These are phyloP conservation scores for Aureobasidium sp. DNA, from an alignment of 2,329 filamentous ascomycete species.

Conservation along the genomic window DNA sequence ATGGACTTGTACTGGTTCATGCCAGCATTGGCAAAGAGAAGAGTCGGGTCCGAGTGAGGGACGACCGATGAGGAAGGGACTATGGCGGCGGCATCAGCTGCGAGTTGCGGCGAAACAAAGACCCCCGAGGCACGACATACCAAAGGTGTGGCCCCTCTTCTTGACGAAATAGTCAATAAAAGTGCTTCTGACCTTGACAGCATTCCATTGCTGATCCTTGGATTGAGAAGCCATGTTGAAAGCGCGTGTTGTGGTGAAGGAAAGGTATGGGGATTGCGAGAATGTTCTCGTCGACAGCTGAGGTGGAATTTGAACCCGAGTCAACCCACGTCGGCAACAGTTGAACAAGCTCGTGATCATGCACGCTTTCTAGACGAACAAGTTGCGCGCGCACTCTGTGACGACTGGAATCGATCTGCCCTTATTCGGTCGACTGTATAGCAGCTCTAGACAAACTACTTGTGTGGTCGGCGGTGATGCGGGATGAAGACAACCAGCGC, in stretches of 20 bases:
- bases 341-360: conserved; percentile 13
- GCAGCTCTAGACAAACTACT: not conserved
- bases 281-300: conserved; percentile 8
- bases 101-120: conserved; percentile 1
- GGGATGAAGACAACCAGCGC: conserved; percentile 10
- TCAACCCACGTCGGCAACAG: conserved; percentile 13
- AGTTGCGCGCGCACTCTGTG: not conserved
- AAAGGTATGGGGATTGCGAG: conserved; percentile 6
- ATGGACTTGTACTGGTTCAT: conserved; percentile 99
- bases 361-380: not conserved
- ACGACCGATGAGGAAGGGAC: conserved; percentile 93
- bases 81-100: conserved; percentile 30
- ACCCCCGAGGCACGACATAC: conserved; percentile 43
- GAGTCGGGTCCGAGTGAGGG: conserved; percentile 87
- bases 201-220: conserved; percentile 57
- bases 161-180: conserved; percentile 82
- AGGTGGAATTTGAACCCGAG: conserved; percentile 7
- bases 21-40: conserved; percentile 97
- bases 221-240: conserved; percentile 32
- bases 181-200: conserved; percentile 72
- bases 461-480: conserved; percentile 1
- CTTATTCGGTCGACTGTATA: not conserved
- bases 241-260: conserved; percentile 14
- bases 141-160: conserved; percentile 82
- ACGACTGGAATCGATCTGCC: not conserved